Conservation (phyloP, 192 early-diverging fungal species). For the Paraglomus brasilianum region DNA sequence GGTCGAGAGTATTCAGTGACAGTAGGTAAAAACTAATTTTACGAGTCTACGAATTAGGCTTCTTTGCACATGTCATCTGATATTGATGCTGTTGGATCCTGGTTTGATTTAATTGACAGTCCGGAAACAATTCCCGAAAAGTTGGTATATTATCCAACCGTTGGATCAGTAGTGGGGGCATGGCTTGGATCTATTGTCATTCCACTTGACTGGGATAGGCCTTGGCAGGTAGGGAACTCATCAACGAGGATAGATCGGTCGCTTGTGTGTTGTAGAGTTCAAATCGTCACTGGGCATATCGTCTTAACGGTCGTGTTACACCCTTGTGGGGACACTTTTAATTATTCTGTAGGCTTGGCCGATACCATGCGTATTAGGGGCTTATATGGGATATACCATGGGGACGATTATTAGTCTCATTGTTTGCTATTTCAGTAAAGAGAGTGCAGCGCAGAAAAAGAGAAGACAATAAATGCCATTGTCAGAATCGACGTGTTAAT, state of each 20-base stretch:
- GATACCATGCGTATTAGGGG: constrained; percentile 40
- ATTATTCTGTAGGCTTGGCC: constrained; percentile 38
- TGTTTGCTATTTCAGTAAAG: constrained; percentile 15
- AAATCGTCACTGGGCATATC: not conserved
- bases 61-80: too few species aligned
- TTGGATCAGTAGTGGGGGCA: constrained; percentile 39
- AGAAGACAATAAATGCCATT: constrained; percentile 9
- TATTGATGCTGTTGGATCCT: too few species aligned
- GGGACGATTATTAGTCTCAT: constrained; percentile 26
- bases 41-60: not conserved
- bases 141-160: constrained; percentile 37
- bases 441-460: constrained; percentile 13
- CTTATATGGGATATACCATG: constrained; percentile 39
- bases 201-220: constrained; percentile 48
- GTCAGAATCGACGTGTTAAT: too few species aligned
- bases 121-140: constrained; percentile 39
- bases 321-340: not conserved
- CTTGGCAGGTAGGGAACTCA: constrained; percentile 41
- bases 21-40: not conserved
- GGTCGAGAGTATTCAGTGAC: constrained; percentile 36
- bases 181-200: constrained; percentile 50
- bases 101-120: constrained; percentile 29
- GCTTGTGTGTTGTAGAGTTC: constrained; percentile 6
- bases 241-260: not conserved
- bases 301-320: constrained; percentile 10